phyloP scores from a whole-genome alignment of 164 flowering plant genomes.

The Macadamia integrifolia region DNA sequence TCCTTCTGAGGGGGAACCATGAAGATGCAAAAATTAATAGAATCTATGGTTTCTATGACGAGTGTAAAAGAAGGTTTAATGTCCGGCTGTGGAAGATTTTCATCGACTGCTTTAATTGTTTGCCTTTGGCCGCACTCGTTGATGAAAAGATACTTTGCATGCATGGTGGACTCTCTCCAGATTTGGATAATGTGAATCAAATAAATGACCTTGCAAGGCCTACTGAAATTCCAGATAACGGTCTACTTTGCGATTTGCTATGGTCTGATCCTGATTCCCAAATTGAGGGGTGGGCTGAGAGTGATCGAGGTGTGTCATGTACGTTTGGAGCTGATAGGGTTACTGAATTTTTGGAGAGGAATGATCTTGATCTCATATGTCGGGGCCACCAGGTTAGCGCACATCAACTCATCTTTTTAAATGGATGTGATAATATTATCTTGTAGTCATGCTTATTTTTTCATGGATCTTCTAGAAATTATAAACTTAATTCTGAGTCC shows the following conservation, averaged over 20 bases:
- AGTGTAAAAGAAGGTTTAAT: constrained; percentile 52
- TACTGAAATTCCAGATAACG: constrained; percentile 43
- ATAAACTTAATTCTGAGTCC: no score
- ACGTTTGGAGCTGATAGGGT: constrained; percentile 44
- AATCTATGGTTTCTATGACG: constrained; percentile 59
- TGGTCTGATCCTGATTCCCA: constrained; percentile 52
- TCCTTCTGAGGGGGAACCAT: constrained; percentile 43
- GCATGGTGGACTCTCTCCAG: constrained; percentile 61
- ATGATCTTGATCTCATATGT: constrained; percentile 46
- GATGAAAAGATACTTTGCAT: constrained; percentile 44
- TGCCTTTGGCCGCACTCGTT: constrained; percentile 49
- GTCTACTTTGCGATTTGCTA: constrained; percentile 46
- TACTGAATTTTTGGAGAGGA: constrained; percentile 37
- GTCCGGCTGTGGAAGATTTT: constrained; percentile 56
- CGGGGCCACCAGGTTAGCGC: constrained; percentile 49
- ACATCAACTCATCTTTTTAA: not conserved
- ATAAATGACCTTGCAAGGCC: constrained; percentile 39
- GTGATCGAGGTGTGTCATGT: constrained; percentile 48
- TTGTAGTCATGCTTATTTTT: not conserved
- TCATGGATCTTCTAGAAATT: not conserved
- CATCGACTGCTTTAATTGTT: constrained; percentile 51
- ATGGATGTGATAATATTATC: not conserved
- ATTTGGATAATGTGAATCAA: constrained; percentile 29
- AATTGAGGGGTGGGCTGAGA: constrained; percentile 41
- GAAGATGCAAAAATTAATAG: constrained; percentile 50